Evolutionary conservation across 495 filamentous ascomycete genomes (phyloP).

Genomic region (Lasiosphaeria hispida): DNA sequence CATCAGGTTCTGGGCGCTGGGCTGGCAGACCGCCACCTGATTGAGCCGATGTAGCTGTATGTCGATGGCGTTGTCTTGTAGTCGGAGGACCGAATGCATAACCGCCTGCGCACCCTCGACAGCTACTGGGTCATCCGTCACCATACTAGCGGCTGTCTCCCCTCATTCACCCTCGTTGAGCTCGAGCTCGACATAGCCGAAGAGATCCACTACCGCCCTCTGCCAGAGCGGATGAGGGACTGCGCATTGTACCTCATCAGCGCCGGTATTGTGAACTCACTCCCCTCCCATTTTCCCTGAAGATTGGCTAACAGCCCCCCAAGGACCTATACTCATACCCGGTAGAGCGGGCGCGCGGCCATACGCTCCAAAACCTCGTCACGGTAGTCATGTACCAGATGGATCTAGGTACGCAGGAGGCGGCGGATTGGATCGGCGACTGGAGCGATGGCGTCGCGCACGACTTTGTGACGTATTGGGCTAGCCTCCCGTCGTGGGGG

Average conservation of each 20-base stretch:
- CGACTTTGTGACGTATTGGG: not conserved
- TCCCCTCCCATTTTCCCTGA: not conserved
- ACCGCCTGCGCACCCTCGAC: conserved; percentile 7
- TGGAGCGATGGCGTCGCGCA: not conserved
- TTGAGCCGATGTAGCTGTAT: conserved; percentile 9
- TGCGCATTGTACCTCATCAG: not conserved
- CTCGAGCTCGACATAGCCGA: conserved; percentile 9
- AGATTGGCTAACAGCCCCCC: not conserved
- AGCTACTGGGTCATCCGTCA: conserved; percentile 2
- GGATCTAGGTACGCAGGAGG: not conserved
- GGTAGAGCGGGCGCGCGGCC: conserved; percentile 1
- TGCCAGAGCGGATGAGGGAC: conserved; percentile 5
- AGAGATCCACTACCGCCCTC: conserved; percentile 2
- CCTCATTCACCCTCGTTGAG: conserved; percentile 8
- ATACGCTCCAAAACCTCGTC: conserved; percentile 12
- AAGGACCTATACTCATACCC: conserved; percentile 7
- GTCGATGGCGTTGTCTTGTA: conserved; percentile 7
- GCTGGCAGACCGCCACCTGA: conserved; percentile 7
- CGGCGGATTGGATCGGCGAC: not conserved
- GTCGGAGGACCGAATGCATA: not conserved
- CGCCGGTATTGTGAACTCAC: not conserved
- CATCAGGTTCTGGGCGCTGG: conserved; percentile 12
- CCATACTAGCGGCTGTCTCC: conserved; percentile 9
- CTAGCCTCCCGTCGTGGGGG: not conserved
- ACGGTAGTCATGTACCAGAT: conserved; percentile 7